Base-by-base conservation (phyloP, 139 green algal species). In the Chlamydomonas sp. region DNA sequence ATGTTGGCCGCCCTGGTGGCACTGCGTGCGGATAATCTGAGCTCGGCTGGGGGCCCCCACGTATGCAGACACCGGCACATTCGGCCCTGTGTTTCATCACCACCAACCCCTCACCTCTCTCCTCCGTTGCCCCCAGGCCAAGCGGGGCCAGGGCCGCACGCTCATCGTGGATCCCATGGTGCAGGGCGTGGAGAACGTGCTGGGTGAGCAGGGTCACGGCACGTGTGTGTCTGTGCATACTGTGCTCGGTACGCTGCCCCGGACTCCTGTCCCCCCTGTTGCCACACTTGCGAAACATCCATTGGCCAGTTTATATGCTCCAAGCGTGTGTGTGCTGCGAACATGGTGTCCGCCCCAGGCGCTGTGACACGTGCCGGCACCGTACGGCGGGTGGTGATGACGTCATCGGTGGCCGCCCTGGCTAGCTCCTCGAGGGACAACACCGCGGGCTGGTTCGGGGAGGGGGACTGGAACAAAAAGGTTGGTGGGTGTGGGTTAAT, bases 311-410 rank as follows among this genome's bases (percentile, higher is more conserved):
- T 20, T 9, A 9, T 6, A 63, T 18, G 49, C 18, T 20, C 15
- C 10, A 73, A 73, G 67, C 10, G 67, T 12, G 3, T 5, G 8
- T 6, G 67, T 73, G 8, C 67, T 49, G 31, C 31, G 31, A 49
- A 49, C 31, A 49, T 49, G 67, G 8, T 16, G 7, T 14, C 16
- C 4, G 0, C 18, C 49, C 3, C 64, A 86, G 81, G 68, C 2
- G 74, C 85, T 2, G 89, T 91, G 15, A 84, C 88, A 63, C 69
- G 80, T 16, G 63, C 85, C 0, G 57, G 14, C n/a, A 80, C 66
- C 15, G 91, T 93, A 67, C 20, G 85, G 17, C 62, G 79, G 17
- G 85, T 93, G 57, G 83, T 93, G 7, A 66, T 93, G 60, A 93
- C 91, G 1, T 88, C 81, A 12, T 91, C 85, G 18, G 60, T 92